phyloP scores from a whole-genome alignment of 2,329 filamentous ascomycete genomes.

The Alternaria arbusti region DNA sequence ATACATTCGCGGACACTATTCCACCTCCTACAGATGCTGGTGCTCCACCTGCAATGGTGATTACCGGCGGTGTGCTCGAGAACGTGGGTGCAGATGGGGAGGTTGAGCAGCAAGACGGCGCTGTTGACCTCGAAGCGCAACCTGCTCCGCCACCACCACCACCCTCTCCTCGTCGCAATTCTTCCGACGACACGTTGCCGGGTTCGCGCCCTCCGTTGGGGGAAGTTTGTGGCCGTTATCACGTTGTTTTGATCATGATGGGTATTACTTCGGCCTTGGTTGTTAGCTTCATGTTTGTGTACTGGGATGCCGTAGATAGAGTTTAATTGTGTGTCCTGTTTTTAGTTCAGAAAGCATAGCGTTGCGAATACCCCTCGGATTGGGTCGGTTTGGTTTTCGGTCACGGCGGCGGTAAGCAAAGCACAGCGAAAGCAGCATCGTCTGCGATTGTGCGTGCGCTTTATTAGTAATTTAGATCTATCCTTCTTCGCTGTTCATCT shows the following conservation, averaged over 20 bases:
- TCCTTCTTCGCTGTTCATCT: neutral
- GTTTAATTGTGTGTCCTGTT: neutral
- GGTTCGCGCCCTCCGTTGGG: neutral
- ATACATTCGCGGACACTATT: slow-evolving; percentile 1
- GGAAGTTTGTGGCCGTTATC: neutral
- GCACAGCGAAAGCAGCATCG: slow-evolving; percentile 3
- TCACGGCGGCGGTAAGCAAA: neutral
- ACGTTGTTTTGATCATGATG: neutral
- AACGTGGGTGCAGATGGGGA: neutral
- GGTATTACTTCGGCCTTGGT: slow-evolving; percentile 1
- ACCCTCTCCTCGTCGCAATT: neutral
- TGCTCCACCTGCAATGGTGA: neutral
- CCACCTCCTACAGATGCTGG: neutral
- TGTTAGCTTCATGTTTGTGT: slow-evolving; percentile 4
- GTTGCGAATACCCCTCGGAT: slow-evolving; percentile 16
- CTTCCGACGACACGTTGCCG: neutral
- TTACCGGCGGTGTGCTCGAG: neutral
- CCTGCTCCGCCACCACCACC: neutral
- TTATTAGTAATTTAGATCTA: slow-evolving; percentile 7
- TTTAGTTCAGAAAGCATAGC: slow-evolving; percentile 15
- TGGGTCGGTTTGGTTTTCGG: slow-evolving; percentile 3
- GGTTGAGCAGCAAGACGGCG: neutral
- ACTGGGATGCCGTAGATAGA: slow-evolving; percentile 2
- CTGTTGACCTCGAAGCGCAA: slow-evolving; percentile 9
- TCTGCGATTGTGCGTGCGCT: neutral